Conservation (phyloP, 2,329 filamentous ascomycete species). For the Gaeumannomyces tritici region DNA sequence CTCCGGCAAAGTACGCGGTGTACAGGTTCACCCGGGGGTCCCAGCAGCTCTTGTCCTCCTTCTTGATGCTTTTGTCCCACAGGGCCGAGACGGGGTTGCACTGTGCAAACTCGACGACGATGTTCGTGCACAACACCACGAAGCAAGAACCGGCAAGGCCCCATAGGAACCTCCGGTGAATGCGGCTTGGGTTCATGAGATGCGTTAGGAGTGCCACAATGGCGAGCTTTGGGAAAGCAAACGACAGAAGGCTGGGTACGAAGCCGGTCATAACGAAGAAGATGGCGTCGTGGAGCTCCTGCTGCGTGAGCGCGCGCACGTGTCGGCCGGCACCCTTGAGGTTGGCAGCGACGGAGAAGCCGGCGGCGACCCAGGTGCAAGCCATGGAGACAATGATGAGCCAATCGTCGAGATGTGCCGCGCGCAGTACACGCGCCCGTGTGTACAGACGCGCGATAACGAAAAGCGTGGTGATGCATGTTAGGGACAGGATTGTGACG, state of each 20-base stretch:
- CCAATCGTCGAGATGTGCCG: slow-evolving; percentile 25
- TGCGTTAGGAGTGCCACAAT: slow-evolving; percentile 26
- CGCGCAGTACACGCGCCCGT: slow-evolving; percentile 17
- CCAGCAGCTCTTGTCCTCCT: slow-evolving; percentile 21
- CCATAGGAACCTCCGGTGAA: slow-evolving; percentile 26
- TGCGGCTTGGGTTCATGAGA: slow-evolving; percentile 24
- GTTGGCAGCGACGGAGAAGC: slow-evolving; percentile 10
- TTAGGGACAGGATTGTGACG: slow-evolving; percentile 18
- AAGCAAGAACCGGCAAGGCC: slow-evolving; percentile 13
- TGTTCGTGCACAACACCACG: slow-evolving; percentile 13
- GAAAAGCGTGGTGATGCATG: slow-evolving; percentile 17
- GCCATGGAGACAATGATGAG: slow-evolving; percentile 23
- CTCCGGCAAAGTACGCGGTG: slow-evolving; percentile 27
- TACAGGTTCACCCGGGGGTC: slow-evolving; percentile 23
- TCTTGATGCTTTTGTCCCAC: slow-evolving; percentile 25
- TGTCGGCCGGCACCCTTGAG: neutral
- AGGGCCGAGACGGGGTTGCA: slow-evolving; percentile 21
- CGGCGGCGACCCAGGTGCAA: slow-evolving; percentile 22
- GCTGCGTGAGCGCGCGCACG: neutral
- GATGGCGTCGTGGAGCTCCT: neutral
- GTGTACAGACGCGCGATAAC: slow-evolving; percentile 20
- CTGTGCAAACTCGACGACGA: slow-evolving; percentile 30
- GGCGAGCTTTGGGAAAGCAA: slow-evolving; percentile 30
- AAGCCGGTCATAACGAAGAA: slow-evolving; percentile 27
- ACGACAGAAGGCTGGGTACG: slow-evolving; percentile 25